A percentile compares a stretch with the other conserved stretches of the same genome.
Evolutionary conservation across 2,329 filamentous ascomycete species (phyloP).

Genomic region (Ceratocystis colombiana): DNA sequence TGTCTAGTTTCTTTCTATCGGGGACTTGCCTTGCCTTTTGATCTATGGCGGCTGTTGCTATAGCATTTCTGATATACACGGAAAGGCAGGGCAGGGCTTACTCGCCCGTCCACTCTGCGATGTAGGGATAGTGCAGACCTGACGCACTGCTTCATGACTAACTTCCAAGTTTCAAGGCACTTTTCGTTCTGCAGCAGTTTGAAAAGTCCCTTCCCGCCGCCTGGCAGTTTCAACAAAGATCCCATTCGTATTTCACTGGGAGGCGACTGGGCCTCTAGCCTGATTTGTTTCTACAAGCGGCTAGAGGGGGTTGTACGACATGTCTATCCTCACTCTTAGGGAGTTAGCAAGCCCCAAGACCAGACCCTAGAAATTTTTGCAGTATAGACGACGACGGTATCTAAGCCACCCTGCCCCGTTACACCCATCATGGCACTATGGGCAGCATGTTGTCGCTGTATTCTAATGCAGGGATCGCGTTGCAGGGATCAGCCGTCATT

Average conservation of each 20-base stretch:
- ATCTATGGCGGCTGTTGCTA: background rate
- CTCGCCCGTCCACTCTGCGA: background rate
- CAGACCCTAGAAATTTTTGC: background rate
- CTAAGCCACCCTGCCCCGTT: background rate
- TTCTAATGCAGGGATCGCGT: slow-evolving; percentile 1
- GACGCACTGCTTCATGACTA: background rate
- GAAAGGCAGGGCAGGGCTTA: background rate
- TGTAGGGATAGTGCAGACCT: background rate
- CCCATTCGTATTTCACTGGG: background rate
- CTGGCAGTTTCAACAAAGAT: background rate
- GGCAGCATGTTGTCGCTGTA: slow-evolving; percentile 1
- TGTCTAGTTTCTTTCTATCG: background rate
- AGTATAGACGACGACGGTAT: background rate
- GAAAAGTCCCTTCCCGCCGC: slow-evolving; percentile 1
- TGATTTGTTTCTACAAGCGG: slow-evolving; percentile 3
- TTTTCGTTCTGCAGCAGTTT: background rate
- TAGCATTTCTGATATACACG: slow-evolving; percentile 1
- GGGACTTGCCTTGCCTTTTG: background rate
- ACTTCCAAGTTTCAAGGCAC: background rate
- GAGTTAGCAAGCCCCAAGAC: background rate
- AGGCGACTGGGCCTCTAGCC: background rate
- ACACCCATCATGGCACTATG: slow-evolving; percentile 1
- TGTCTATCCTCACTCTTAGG: background rate
- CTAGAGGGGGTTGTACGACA: slow-evolving; percentile 4
- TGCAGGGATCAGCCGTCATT: slow-evolving; percentile 11